Conservation (phyloP, 1,139 yeast genomes). For the Yamadazyma membranifaciens region DNA sequence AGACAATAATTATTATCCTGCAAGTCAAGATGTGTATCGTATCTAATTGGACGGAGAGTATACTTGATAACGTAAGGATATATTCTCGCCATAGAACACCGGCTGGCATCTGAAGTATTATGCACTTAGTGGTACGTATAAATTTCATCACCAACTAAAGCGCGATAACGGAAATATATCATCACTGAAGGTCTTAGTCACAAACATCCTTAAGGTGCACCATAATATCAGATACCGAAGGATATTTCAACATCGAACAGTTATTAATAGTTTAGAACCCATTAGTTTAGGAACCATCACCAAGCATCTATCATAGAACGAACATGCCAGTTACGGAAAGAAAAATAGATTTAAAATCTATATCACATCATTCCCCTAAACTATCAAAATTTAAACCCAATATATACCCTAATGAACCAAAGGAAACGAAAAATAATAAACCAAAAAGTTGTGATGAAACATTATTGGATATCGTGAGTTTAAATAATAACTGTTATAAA, state of each 20-base stretch:
- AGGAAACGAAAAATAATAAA: neutral
- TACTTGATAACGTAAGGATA: no score
- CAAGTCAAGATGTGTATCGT: no score
- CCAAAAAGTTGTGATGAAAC: neutral
- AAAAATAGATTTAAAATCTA: constrained; percentile 6
- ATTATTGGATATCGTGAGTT: constrained; percentile 12
- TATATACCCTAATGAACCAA: constrained; percentile 1
- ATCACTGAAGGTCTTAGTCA: no score
- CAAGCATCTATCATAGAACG: no score
- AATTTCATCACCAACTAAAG: no score
- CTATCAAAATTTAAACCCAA: neutral
- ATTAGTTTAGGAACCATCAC: neutral
- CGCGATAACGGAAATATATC: constrained; percentile 7
- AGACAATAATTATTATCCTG: no score
- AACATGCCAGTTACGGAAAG: constrained; percentile 13
- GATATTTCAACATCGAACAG: neutral
- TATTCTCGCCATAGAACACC: no score
- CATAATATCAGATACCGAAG: no score
- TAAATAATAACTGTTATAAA: constrained; percentile 10
- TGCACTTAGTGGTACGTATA: no score
- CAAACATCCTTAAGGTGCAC: constrained; percentile 4
- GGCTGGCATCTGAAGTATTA: no score
- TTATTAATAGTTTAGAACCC: neutral
- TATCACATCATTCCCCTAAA: neutral
- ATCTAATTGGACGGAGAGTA: no score